phyloP scores from a whole-genome alignment of 768 basidiomycete species.

The Leccinum arenicola region DNA sequence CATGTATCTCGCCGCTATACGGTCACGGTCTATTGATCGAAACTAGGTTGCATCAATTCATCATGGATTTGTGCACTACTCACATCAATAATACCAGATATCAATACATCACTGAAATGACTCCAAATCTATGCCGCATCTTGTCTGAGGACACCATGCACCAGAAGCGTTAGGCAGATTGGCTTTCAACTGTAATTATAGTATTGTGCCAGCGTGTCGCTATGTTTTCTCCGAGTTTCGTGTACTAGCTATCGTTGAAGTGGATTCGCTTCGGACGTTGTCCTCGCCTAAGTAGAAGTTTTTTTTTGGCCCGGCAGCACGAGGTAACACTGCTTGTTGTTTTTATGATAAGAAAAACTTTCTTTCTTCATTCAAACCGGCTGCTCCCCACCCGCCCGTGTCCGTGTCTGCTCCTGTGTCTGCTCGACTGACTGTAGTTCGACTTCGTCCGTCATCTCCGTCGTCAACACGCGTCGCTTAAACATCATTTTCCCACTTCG shows the following conservation, averaged over 20 bases:
- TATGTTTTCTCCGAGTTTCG: no score
- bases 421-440: constrained; percentile 1
- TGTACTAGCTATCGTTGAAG: not conserved
- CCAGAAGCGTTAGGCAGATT: not conserved
- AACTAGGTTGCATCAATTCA: no score
- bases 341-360: no score
- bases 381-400: not conserved
- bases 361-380: not conserved
- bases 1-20: no score
- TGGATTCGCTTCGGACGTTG: not conserved
- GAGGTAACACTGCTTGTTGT: no score
- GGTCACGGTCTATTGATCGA: no score
- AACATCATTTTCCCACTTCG: constrained; percentile 14
- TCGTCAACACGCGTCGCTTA: not conserved
- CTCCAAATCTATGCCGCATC: not conserved
- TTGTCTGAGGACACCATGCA: not conserved
- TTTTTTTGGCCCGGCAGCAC: not conserved
- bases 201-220: not conserved
- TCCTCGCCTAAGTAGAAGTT: not conserved
- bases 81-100: no score
- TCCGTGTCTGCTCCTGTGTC: not conserved
- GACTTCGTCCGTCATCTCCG: constrained; percentile 4
- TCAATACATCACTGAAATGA: no score
- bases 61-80: no score
- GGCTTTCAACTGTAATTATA: not conserved